Evolutionary conservation across 1,139 yeast species (phyloP), one percentile per base, ranked within the genome.

Genomic region (Geotrichum restrictum): DNA sequence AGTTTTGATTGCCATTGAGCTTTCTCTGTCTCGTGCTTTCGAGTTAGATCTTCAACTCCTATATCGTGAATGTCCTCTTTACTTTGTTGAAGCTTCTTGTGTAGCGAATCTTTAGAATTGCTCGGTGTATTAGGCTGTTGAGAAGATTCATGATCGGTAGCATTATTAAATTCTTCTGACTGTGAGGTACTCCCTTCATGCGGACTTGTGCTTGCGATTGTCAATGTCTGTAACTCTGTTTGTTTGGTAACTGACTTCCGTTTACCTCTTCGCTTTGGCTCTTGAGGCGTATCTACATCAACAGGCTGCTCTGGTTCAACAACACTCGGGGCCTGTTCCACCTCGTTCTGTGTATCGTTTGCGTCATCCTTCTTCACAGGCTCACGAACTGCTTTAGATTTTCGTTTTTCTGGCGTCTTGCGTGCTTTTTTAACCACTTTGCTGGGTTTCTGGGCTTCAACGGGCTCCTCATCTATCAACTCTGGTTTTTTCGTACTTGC

Each of bases 1-100:
- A 41, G n/a, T 19, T 27, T 41, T 14, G 45, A 14, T 8, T 31
- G 14, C 27, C 24, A 29, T 13, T 29, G 21, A 16, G 34, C 34
- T 4, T 16, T 13, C 7, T 45, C 48, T 2, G 18, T 18, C 19
- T 36, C 42, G 21, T 45, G 48, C 19, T 24, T 34, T 11, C 48
- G 42, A 10, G 36, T 36, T 3, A 45, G 14, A 6, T 45, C 48
- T 6, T 36, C 48, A 22, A 45, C n/a, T 19, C 36, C 36, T 11
- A 43, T 18, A 11, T 43, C 39, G 19, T 31, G 18, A 19, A 43
- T 34, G 18, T 22, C 37, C 13, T 32, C 46, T n/a, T 43, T 38
- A 11, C 38, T 43, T 21, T 43, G 31, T n/a, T 38, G 46, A 7
- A 43, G 24, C 8, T 43, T 37, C 3, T 24, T 31, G 19, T 43